Conservation (phyloP, 106 monocot genomes). For the Vanilla planifolia region DNA sequence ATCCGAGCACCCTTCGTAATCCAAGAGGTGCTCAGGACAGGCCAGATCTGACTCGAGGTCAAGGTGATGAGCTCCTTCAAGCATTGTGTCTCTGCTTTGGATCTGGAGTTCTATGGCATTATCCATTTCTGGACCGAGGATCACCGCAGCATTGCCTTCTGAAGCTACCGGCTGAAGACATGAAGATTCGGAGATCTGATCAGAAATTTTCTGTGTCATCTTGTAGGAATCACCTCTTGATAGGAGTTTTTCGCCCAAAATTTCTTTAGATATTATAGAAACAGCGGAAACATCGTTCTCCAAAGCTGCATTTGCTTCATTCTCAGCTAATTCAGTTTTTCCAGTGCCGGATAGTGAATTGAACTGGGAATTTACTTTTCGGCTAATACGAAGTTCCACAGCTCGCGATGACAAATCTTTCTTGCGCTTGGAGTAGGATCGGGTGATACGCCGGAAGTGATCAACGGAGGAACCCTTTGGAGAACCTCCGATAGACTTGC, state of each 20-base stretch:
- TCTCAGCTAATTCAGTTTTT: conserved; percentile 6
- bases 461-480: neutral
- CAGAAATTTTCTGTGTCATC: conserved; percentile 4
- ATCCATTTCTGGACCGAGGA: neutral
- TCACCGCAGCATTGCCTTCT: neutral
- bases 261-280: conserved; percentile 28
- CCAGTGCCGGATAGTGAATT: neutral
- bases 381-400: neutral
- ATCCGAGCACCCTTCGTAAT: conserved; percentile 19
- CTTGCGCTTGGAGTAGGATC: conserved; percentile 21
- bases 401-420: conserved; percentile 2
- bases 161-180: conserved; percentile 17
- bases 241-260: conserved; percentile 13
- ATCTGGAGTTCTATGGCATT: conserved; percentile 3
- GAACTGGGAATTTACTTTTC: neutral
- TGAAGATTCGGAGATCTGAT: conserved; percentile 43
- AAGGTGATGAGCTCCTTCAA: neutral
- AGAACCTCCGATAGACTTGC: neutral
- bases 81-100: neutral
- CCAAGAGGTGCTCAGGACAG: conserved; percentile 53
- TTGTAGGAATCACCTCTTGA: conserved; percentile 10
- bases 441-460: neutral
- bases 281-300: conserved; percentile 37
- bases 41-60: conserved; percentile 37
- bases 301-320: conserved; percentile 15